A percentile compares a stretch with the other conserved stretches of the same genome.
phyloP scores from a whole-genome alignment of 805 yeast species.

The Ogataea paradorogensis region DNA sequence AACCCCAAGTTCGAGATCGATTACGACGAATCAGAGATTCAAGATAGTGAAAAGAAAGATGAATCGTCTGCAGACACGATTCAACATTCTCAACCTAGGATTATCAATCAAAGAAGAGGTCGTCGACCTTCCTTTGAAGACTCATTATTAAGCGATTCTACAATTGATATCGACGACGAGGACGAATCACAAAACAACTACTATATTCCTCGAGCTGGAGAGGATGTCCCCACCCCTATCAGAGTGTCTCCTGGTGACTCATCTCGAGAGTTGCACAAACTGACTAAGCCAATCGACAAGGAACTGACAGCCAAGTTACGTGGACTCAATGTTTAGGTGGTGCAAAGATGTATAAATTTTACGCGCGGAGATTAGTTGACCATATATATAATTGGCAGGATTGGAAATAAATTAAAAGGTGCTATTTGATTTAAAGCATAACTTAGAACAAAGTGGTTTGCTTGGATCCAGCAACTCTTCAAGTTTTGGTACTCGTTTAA shows the following conservation, averaged over 20 bases:
- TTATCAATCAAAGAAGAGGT: neutral
- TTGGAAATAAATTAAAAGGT: constrained; percentile 2
- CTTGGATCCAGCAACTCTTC: neutral
- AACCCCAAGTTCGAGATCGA: constrained; percentile 32
- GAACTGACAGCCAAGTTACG: constrained; percentile 9
- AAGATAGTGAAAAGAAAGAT: constrained; percentile 1
- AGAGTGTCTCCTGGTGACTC: constrained; percentile 8
- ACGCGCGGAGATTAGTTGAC: neutral
- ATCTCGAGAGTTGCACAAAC: constrained; percentile 5
- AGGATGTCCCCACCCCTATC: constrained; percentile 31
- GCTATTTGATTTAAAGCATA: constrained; percentile 2
- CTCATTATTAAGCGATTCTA: constrained; percentile 33
- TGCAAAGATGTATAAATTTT: constrained; percentile 1
- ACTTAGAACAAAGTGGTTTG: constrained; percentile 1
- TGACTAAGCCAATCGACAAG: constrained; percentile 7
- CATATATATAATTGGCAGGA: neutral
- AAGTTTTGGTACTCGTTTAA: neutral
- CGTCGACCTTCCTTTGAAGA: neutral
- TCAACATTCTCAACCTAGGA: neutral
- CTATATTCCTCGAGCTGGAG: constrained; percentile 47
- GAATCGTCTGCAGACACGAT: neutral
- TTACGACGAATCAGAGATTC: constrained; percentile 26
- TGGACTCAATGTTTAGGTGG: constrained; percentile 7
- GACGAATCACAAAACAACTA: constrained; percentile 51
- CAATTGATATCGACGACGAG: constrained; percentile 46